Conservation (phyloP, 257 asterid species). For the Eustoma russellianum region DNA sequence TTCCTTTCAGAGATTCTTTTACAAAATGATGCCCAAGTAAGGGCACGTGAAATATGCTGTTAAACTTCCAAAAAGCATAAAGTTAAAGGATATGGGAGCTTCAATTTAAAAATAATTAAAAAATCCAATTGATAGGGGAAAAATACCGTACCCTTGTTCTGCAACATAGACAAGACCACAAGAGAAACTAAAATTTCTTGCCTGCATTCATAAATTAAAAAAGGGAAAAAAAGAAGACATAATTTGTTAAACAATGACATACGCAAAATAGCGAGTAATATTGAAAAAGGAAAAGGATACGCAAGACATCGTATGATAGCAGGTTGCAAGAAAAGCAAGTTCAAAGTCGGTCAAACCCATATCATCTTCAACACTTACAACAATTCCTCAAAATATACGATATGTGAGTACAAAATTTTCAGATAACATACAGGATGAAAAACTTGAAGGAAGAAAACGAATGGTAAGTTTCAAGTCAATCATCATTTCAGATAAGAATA, state of each 20-base stretch:
- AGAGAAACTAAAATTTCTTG: constrained; percentile 89
- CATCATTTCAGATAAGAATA: too few relatives aligned
- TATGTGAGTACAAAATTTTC: too few relatives aligned
- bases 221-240: not conserved
- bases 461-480: too few relatives aligned
- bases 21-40: not conserved
- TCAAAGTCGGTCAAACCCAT: too few relatives aligned
- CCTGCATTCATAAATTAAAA: constrained; percentile 40
- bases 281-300: too few relatives aligned
- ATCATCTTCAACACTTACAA: too few relatives aligned
- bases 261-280: constrained; percentile 4
- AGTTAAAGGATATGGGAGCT: constrained; percentile 2
- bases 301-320: too few relatives aligned
- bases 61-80: not conserved
- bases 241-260: constrained; percentile 5
- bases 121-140: constrained; percentile 4
- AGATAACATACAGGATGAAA: too few relatives aligned
- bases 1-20: not conserved
- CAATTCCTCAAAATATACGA: too few relatives aligned
- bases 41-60: not conserved
- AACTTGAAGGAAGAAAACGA: too few relatives aligned
- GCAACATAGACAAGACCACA: constrained; percentile 98
- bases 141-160: constrained; percentile 72
- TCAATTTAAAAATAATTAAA: not conserved
- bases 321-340: too few relatives aligned